A percentile compares a stretch with the other conserved stretches of the same genome.
Evolutionary conservation across 176 grass and related monocot genomes (phyloP).

Genomic region (Melocanna baccifera): DNA sequence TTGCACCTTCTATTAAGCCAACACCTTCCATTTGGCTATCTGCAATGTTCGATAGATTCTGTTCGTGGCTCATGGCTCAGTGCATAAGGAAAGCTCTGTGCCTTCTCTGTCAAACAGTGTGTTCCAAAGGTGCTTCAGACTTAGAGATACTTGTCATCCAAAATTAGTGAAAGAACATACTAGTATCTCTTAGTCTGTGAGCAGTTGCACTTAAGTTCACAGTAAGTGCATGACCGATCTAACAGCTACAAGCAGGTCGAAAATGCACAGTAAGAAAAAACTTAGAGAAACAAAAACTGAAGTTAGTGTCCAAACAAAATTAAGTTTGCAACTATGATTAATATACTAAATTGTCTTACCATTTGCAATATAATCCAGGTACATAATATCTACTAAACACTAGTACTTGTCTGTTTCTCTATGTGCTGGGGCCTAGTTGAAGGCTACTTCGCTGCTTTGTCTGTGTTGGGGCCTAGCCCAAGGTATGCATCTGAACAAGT

Average conservation of each 20-base stretch:
- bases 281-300: background rate
- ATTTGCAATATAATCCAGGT: background rate
- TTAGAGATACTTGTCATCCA: background rate
- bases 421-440: slow-evolving; percentile 4
- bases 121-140: background rate
- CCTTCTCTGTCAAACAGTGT: background rate
- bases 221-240: background rate
- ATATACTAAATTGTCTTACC: background rate
- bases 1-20: slow-evolving; percentile 45
- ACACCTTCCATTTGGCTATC: slow-evolving; percentile 43
- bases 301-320: background rate
- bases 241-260: background rate
- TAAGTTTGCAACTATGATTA: background rate
- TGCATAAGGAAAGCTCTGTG: slow-evolving; percentile 1
- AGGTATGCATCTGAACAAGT: background rate
- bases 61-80: too few relatives aligned
- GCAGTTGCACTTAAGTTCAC: background rate
- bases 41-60: slow-evolving; percentile 31
- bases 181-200: slow-evolving; percentile 5
- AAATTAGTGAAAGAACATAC: background rate
- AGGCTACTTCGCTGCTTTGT: background rate
- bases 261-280: background rate
- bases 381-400: background rate
- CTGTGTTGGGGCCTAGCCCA: background rate
- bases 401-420: background rate